These are phyloP conservation scores for Medicago truncatula DNA, from an alignment of 306 rosid species.

Conservation along the genomic window MtrunA17r5.0-ANR NC_053049.1:25291001-25291500, in stretches of 20 bases:
- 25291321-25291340: conserved; percentile 96
- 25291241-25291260: conserved; percentile 1
- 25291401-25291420: conserved; percentile 36
- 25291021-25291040: conserved; percentile 36
- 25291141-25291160: conserved; percentile 98
- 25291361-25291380: conserved; percentile 8
- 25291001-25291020: background rate
- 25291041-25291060: background rate
- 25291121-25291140: conserved; percentile 99
- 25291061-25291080: conserved; percentile 7
- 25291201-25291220: background rate
- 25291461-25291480: conserved; percentile 11
- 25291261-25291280: background rate
- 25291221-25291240: conserved; percentile 6
- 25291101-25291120: conserved; percentile 77
- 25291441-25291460: conserved; percentile 10
- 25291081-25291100: conserved; percentile 39
- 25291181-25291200: conserved; percentile 69
- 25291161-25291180: conserved; percentile 86
- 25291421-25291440: conserved; percentile 29
- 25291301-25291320: conserved; percentile 98
- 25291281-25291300: conserved; percentile 58
- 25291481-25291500: background rate
- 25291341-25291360: conserved; percentile 38
- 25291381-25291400: conserved; percentile 27